Base-by-base conservation (phyloP, 768 basidiomycete species). In the Collybia nuda region DNA sequence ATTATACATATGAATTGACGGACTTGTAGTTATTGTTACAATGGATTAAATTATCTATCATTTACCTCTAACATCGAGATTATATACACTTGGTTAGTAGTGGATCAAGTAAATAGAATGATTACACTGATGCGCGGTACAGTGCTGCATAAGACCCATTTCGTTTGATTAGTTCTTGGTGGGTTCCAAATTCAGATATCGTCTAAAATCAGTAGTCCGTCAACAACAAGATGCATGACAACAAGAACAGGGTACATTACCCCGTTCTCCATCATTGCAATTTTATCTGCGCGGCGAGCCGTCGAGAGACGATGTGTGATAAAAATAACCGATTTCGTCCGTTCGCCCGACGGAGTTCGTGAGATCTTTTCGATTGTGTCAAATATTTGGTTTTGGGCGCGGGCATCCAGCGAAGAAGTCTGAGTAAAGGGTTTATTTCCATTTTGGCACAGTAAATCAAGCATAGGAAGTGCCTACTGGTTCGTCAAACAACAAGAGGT, bases 231-330 rank as follows among this genome's bases (percentile, higher is more conserved):
- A 35, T 52, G 35, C 9, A 14, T 32, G 12, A 32, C 32, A 32
- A 45, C 22, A 9, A 62, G 69, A 39, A 18, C 40, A 51, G 19
- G 22, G 28, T 17, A 45, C 39, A 3, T 58, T 66, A 80, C 79
- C 67, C 89, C 89, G 59, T 79, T 77, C 58, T 90, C 85, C 86
- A 91, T 89, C 84, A 90, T 87, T 38, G 87, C 89, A 56, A 91
- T 81, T 68, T 90, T 90, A 71, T 93, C 88, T 54, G 90, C 90
- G 38, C 87, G 81, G 2, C 88, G 84, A 17, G 90, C 89, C 40
- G 86, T 88, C 21, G 86, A 83, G 51, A 93, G 78, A 53, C 88
- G 80, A 69, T 93, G 90, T 5, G 90, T 92, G 60, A 92, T 88
- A 68, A 87, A 91, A 29, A 93, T 79, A 55, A 90, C 82, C 2